These are phyloP conservation scores for Ganoderma meredithae DNA, from an alignment of 1,284 basidiomycete species.

Conservation along the genomic window DNA sequence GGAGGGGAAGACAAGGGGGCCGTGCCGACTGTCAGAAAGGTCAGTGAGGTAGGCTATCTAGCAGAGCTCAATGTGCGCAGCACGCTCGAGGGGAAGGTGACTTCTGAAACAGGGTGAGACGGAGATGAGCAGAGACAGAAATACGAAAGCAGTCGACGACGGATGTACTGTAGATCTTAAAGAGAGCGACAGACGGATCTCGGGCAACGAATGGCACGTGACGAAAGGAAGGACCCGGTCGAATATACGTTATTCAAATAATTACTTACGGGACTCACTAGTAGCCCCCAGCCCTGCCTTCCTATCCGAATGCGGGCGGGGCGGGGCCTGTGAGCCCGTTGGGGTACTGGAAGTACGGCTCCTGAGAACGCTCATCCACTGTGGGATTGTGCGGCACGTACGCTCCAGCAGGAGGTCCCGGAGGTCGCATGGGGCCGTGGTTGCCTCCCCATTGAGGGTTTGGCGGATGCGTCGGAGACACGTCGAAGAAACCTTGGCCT, in stretches of 20 bases:
- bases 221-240: constrained; percentile 1
- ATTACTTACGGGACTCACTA: constrained; percentile 18
- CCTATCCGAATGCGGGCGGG: constrained; percentile 13
- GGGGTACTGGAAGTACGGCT: constrained; percentile 22
- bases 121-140: neutral
- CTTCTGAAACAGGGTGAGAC: neutral
- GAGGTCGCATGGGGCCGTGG: constrained; percentile 4
- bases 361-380: constrained; percentile 21
- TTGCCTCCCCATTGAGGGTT: constrained; percentile 7
- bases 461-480: constrained; percentile 13
- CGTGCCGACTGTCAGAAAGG: neutral
- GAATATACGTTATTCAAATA: constrained; percentile 18
- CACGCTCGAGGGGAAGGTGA: constrained; percentile 5
- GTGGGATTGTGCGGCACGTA: constrained; percentile 13
- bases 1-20: constrained; percentile 5
- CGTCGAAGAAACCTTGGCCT: constrained; percentile 21
- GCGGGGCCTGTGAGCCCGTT: constrained; percentile 18
- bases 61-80: constrained; percentile 6
- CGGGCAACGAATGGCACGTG: constrained; percentile 7
- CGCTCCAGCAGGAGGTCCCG: neutral
- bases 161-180: constrained; percentile 19
- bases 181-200: constrained; percentile 22
- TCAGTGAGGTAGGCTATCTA: neutral
- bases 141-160: constrained; percentile 28
- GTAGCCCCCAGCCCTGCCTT: constrained; percentile 15